Evolutionary conservation across 2,329 filamentous ascomycete species (phyloP), one percentile per base, ranked within the genome.

Genomic region (Botrytis deweyae): DNA sequence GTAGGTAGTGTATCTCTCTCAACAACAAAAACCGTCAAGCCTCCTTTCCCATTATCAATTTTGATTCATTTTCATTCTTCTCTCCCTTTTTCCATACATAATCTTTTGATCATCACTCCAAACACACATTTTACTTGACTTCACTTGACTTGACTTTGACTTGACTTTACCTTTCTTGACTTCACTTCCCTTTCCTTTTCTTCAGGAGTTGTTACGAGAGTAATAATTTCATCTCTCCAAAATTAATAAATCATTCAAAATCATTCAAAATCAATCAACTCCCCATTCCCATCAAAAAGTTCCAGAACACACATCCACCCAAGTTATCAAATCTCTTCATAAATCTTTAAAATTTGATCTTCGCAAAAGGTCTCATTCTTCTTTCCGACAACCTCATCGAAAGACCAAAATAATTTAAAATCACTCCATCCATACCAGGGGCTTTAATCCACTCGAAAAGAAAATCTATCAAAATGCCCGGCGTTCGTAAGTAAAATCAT

Each of bases 401-500:
- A n/a, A 62, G 7, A n/a, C 22, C 44, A 67, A 52, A 67, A 66
- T 66, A 67, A 62, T 40, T 64, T 67, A 38, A 44, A 70, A 42
- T 62, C 40, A 70, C 40, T 62, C 38, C 40, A 61, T 55, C 25
- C 52, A 55, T 52, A 66, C 52, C 40, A 55, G 46, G 65, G 46
- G 65, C 49, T 29, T 29, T n/a, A n/a, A 55, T 40, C 64, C 44
- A 72, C 63, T 70, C 70, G 29, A 59, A 29, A 55, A 29, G 61
- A 70, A 72, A 61, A 68, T 69, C 65, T 40, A 55, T 74, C 75
- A 79, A 76, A 72, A 80, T 80, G 78, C 78, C 78, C 72, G 79
- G 78, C 72, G 75, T 80, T 72, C 79, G 79, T 80, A 77, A 79
- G 79, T 79, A 33, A 63, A 70, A 46, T 46, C 44, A 52, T 71